phyloP scores from a whole-genome alignment of 2,329 filamentous ascomycete species.

The Sporothrix euskadiensis region DNA sequence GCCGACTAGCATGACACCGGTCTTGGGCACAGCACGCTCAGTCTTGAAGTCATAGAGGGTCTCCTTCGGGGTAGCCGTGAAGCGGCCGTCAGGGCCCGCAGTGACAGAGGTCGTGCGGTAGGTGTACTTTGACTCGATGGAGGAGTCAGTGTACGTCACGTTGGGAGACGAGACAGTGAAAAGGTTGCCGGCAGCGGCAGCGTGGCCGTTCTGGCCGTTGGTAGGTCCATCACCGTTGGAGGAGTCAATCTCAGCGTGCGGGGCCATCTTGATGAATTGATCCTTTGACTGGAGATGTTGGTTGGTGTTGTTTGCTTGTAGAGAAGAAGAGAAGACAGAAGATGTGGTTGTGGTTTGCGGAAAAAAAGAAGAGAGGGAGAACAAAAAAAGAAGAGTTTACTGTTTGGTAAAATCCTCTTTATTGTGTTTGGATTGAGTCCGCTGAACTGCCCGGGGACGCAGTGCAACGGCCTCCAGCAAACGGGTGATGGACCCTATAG shows the following conservation, averaged over 20 bases:
- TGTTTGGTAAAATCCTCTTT: constrained; percentile 42
- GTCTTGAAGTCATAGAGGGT: constrained; percentile 97
- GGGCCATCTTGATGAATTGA: constrained; percentile 62
- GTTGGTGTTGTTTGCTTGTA: not conserved
- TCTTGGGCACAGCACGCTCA: constrained; percentile 87
- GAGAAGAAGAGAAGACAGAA: not conserved
- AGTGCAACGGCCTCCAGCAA: constrained; percentile 94
- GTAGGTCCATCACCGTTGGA: constrained; percentile 56
- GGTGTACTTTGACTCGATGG: constrained; percentile 92
- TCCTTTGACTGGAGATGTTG: constrained; percentile 6
- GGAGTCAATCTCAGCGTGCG: constrained; percentile 71
- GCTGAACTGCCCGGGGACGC: constrained; percentile 81
- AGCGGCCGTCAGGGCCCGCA: constrained; percentile 68
- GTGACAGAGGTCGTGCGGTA: constrained; percentile 91
- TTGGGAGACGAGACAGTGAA: constrained; percentile 93
- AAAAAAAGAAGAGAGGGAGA: not conserved
- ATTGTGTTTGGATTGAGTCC: constrained; percentile 62
- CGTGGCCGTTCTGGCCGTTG: constrained; percentile 32
- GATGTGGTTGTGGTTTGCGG: not conserved
- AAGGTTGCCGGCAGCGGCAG: constrained; percentile 57
- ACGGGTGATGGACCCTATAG: constrained; percentile 84
- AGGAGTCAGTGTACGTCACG: constrained; percentile 81
- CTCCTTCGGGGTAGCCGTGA: constrained; percentile 81
- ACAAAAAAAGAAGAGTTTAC: constrained; percentile 16
- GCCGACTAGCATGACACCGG: constrained; percentile 95